Conservation (phyloP, 2,329 filamentous ascomycete species). For the Apiospora marii region DNA sequence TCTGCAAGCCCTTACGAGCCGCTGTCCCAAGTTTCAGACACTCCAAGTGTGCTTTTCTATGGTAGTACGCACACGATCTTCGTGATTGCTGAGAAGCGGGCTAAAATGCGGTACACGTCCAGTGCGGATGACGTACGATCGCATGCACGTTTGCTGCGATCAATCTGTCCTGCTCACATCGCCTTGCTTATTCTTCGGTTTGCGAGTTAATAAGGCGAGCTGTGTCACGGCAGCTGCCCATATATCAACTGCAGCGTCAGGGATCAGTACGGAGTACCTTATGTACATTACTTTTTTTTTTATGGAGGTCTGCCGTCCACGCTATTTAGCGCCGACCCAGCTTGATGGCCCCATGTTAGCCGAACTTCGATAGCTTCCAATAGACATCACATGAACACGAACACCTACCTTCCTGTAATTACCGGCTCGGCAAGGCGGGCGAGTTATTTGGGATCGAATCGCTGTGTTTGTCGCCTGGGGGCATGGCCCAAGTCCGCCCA, state of each 20-base stretch:
- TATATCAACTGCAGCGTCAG: constrained; percentile 14
- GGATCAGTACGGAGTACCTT: too few species aligned
- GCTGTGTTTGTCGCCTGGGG: not conserved
- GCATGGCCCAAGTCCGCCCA: not conserved
- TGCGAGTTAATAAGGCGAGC: not conserved
- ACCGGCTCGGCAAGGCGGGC: not conserved
- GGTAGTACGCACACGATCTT: not conserved
- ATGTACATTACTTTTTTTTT: too few species aligned
- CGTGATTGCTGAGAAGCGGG: not conserved
- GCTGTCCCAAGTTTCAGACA: constrained; percentile 7
- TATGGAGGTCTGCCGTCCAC: constrained; percentile 5
- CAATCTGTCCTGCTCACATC: not conserved
- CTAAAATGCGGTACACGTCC: not conserved
- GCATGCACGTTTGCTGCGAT: not conserved
- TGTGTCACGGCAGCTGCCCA: not conserved
- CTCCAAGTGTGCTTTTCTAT: not conserved
- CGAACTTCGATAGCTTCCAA: not conserved
- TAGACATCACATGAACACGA: not conserved
- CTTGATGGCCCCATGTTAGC: not conserved
- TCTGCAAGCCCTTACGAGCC: not conserved
- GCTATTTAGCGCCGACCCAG: constrained; percentile 9
- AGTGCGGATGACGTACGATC: constrained; percentile 5
- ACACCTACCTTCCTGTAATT: not conserved
- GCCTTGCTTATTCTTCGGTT: constrained; percentile 12
- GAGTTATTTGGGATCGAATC: not conserved